These are phyloP conservation scores for Penicillium concentricum DNA, from an alignment of 2,329 filamentous ascomycete genomes.

Conservation along the genomic window DNA sequence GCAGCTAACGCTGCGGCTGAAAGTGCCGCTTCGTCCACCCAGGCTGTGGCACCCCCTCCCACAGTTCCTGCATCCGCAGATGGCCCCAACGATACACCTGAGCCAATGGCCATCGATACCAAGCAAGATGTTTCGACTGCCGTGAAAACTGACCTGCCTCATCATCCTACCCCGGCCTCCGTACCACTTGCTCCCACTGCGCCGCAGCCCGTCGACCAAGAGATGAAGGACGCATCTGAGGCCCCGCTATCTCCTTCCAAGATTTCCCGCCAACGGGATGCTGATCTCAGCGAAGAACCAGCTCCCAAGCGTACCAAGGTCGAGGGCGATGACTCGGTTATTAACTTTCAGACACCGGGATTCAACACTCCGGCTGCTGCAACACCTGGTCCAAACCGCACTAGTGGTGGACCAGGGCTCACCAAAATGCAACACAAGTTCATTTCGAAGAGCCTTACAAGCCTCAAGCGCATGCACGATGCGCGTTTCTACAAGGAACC, in stretches of 20 bases:
- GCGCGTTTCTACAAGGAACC: constrained; percentile 74
- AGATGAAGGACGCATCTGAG: constrained; percentile 58
- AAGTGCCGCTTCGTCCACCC: background rate
- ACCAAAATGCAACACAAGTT: constrained; percentile 46
- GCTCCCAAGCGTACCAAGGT: constrained; percentile 79
- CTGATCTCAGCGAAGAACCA: constrained; percentile 64
- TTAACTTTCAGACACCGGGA: constrained; percentile 48
- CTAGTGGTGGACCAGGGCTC: constrained; percentile 28
- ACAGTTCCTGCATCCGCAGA: constrained; percentile 4
- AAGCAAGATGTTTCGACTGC: constrained; percentile 14
- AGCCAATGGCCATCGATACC: constrained; percentile 24
- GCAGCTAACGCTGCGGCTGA: background rate
- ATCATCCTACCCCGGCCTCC: constrained; percentile 30
- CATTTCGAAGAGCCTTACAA: constrained; percentile 39
- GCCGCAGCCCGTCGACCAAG: constrained; percentile 41
- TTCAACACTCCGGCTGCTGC: constrained; percentile 40
- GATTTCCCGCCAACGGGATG: constrained; percentile 72
- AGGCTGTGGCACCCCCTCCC: background rate
- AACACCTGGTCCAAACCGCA: constrained; percentile 9
- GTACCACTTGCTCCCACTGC: constrained; percentile 16
- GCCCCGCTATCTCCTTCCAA: constrained; percentile 56
- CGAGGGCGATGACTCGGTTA: constrained; percentile 52
- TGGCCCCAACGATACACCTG: constrained; percentile 6
- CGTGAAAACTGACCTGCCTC: constrained; percentile 36
- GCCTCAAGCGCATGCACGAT: constrained; percentile 78